These are phyloP conservation scores for Licmophora abbreviata DNA, from an alignment of 108 stramenopile genomes.

Conservation along the genomic window DNA sequence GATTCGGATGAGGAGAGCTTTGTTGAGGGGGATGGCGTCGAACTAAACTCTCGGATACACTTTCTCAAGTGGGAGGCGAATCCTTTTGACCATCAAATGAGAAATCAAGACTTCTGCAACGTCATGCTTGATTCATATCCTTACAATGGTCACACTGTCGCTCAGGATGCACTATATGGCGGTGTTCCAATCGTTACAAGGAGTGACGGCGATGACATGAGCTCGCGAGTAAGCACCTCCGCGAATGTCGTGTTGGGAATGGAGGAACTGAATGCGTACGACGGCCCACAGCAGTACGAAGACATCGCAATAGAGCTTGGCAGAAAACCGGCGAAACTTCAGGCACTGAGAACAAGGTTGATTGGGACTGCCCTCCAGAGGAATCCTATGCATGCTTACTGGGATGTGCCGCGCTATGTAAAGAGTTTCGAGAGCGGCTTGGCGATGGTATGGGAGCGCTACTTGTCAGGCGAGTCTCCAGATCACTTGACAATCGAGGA, in stretches of 20 bases:
- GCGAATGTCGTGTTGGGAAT: constrained; percentile 71
- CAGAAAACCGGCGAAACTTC: constrained; percentile 34
- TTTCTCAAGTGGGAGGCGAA: constrained; percentile 75
- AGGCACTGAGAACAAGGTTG: constrained; percentile 39
- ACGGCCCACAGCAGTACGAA: constrained; percentile 53
- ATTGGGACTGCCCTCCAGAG: constrained; percentile 58
- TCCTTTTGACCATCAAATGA: constrained; percentile 77
- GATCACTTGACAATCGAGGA: constrained; percentile 48
- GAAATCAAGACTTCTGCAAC: constrained; percentile 73
- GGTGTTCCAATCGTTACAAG: constrained; percentile 80
- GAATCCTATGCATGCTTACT: constrained; percentile 83
- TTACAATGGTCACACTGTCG: constrained; percentile 83
- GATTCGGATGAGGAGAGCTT: constrained; percentile 29
- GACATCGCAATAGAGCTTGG: constrained; percentile 64
- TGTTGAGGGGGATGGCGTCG: constrained; percentile 37
- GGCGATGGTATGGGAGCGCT: constrained; percentile 49
- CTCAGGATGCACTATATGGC: constrained; percentile 75
- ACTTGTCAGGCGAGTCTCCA: constrained; percentile 36
- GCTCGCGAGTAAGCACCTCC: constrained; percentile 69
- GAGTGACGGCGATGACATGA: constrained; percentile 80
- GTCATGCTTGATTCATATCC: constrained; percentile 79
- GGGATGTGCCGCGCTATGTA: constrained; percentile 79
- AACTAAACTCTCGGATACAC: constrained; percentile 55
- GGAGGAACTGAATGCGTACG: constrained; percentile 68
- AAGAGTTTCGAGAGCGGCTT: constrained; percentile 63